A percentile compares a stretch with the other conserved stretches of the same genome.
Evolutionary conservation across 192 early-diverging fungal species (phyloP).

Genomic region (Coemansia furcata): DNA sequence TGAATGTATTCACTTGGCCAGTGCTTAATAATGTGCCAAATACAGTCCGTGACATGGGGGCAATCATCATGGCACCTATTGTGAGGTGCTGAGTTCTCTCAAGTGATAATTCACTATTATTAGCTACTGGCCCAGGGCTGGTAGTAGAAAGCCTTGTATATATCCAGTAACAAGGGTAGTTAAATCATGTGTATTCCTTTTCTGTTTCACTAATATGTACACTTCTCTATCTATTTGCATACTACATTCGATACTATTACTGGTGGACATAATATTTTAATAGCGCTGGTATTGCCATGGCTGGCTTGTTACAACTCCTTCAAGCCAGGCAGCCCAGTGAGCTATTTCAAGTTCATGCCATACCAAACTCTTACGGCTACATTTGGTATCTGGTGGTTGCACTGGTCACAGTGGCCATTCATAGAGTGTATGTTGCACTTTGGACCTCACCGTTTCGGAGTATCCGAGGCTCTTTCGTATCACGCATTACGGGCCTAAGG

Average conservation of each 20-base stretch:
- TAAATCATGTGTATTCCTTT: background rate
- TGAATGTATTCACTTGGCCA: too few species aligned
- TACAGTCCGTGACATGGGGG: too few species aligned
- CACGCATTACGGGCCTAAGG: constrained; percentile 24
- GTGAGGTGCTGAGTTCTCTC: background rate
- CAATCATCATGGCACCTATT: too few species aligned
- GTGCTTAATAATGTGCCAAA: too few species aligned
- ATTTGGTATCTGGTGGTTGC: background rate
- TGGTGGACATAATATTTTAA: background rate
- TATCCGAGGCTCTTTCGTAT: constrained; percentile 28
- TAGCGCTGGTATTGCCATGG: background rate
- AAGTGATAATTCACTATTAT: background rate
- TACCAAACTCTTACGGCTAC: background rate
- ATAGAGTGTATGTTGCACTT: constrained; percentile 9
- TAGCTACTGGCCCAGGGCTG: background rate
- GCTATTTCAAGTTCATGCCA: background rate
- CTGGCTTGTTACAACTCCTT: background rate
- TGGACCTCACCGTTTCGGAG: constrained; percentile 32
- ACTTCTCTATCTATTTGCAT: background rate
- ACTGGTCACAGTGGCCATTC: background rate
- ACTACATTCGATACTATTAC: background rate
- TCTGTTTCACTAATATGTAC: background rate
- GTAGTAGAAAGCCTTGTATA: background rate
- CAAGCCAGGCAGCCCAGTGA: background rate
- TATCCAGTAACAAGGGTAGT: background rate